phyloP scores from a whole-genome alignment of 441 rosid species.

The Pelargonium cotyledonis region DNA sequence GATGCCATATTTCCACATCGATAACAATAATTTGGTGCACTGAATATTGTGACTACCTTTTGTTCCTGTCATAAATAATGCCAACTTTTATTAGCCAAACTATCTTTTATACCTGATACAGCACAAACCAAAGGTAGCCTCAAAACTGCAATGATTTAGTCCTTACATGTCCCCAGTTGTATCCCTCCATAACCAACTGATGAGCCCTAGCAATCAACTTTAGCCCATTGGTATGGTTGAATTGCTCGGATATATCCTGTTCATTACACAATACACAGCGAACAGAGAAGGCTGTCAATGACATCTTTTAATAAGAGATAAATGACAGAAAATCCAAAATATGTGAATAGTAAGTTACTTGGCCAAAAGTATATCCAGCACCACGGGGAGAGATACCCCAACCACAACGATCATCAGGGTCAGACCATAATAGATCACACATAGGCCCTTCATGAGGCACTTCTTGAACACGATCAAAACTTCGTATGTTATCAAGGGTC shows the following conservation, averaged over 20 bases:
- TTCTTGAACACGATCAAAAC: slow-evolving; percentile 35
- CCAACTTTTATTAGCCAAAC: neutral
- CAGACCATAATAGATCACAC: slow-evolving; percentile 97
- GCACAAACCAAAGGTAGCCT: slow-evolving; percentile 14
- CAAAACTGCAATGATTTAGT: neutral
- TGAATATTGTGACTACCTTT: slow-evolving; percentile 68
- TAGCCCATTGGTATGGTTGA: slow-evolving; percentile 54
- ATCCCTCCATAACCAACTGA: slow-evolving; percentile 80
- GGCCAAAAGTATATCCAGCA: slow-evolving; percentile 32
- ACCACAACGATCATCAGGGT: slow-evolving; percentile 93
- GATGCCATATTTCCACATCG: slow-evolving; percentile 79
- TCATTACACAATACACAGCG: neutral
- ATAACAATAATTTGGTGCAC: slow-evolving; percentile 27
- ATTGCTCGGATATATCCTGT: slow-evolving; percentile 75
- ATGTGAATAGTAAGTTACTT: neutral
- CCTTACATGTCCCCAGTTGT: slow-evolving; percentile 61
- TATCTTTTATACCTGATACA: neutral
- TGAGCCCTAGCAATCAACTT: slow-evolving; percentile 71
- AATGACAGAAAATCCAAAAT: neutral
- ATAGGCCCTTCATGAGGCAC: slow-evolving; percentile 76
- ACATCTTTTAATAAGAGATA: neutral
- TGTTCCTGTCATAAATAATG: slow-evolving; percentile 43
- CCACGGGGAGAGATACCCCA: slow-evolving; percentile 98
- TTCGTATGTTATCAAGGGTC: slow-evolving; percentile 66
- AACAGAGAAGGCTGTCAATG: neutral